phyloP scores from a whole-genome alignment of 2,329 filamentous ascomycete genomes.

The Fusarium agapanthi region DNA sequence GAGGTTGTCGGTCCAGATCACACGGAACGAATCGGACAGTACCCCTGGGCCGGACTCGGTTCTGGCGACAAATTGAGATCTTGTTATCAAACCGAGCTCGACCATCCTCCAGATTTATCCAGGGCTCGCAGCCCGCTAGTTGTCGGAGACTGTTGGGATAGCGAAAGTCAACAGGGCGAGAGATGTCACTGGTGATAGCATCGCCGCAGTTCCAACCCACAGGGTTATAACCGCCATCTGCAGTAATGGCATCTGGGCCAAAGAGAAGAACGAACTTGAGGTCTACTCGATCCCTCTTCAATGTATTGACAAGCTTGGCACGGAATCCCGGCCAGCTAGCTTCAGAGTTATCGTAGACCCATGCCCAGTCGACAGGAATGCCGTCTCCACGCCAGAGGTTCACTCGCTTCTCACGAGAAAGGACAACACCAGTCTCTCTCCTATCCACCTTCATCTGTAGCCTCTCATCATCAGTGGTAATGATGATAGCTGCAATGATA shows the following conservation, averaged over 20 bases:
- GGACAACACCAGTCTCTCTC: slow-evolving; percentile 9
- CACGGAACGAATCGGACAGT: slow-evolving; percentile 32
- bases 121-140: slow-evolving; percentile 28
- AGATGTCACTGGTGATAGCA: slow-evolving; percentile 39
- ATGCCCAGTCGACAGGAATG: slow-evolving; percentile 35
- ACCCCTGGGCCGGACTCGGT: slow-evolving; percentile 16
- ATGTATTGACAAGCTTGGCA: neutral
- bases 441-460: slow-evolving; percentile 36
- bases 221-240: slow-evolving; percentile 8
- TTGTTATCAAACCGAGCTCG: neutral
- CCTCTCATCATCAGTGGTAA: slow-evolving; percentile 38
- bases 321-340: slow-evolving; percentile 27
- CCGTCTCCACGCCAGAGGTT: slow-evolving; percentile 39
- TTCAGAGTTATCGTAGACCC: slow-evolving; percentile 37
- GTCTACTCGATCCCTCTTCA: slow-evolving; percentile 12
- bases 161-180: slow-evolving; percentile 39
- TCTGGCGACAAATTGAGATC: slow-evolving; percentile 23
- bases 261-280: slow-evolving; percentile 38
- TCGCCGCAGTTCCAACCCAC: slow-evolving; percentile 37
- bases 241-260: slow-evolving; percentile 39
- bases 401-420: slow-evolving; percentile 35
- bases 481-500: slow-evolving; percentile 45
- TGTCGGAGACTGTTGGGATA: slow-evolving; percentile 35
- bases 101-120: slow-evolving; percentile 22
- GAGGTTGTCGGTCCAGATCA: neutral